Conservation (phyloP, 2,329 filamentous ascomycete species). For the Hymenotorrendiella dingleyae region DNA sequence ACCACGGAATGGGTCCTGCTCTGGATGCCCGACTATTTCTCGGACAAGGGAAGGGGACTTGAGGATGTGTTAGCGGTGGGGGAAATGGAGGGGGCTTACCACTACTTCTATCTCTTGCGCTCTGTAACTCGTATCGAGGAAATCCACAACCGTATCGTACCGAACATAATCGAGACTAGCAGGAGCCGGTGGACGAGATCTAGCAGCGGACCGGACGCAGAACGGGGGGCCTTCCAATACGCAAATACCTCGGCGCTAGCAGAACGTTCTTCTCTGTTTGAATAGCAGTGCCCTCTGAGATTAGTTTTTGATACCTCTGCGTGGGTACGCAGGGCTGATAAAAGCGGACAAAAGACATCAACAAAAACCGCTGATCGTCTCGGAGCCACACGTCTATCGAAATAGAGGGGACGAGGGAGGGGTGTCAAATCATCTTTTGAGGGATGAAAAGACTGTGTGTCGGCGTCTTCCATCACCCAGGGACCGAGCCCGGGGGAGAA, state of each 20-base stretch:
- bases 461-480: conserved; percentile 30
- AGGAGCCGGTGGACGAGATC: conserved; percentile 13
- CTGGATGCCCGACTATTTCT: conserved; percentile 19
- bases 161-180: conserved; percentile 11
- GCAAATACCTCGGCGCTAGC: conserved; percentile 22
- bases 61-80: conserved; percentile 18
- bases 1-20: conserved; percentile 83
- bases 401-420: conserved; percentile 27
- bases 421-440: conserved; percentile 21
- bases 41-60: conserved; percentile 1
- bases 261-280: conserved; percentile 64
- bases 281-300: conserved; percentile 79
- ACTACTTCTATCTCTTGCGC: conserved; percentile 22
- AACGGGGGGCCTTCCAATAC: conserved; percentile 13
- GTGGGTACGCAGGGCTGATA: conserved; percentile 55
- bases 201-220: conserved; percentile 19
- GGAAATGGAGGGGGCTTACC: conserved; percentile 16
- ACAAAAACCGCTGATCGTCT: conserved; percentile 80
- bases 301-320: conserved; percentile 93
- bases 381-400: conserved; percentile 36
- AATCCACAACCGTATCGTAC: conserved; percentile 13
- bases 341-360: conserved; percentile 89
- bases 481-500: conserved; percentile 41
- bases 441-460: conserved; percentile 25
- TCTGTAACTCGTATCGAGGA: conserved; percentile 5